Evolutionary conservation across 2,329 filamentous ascomycete species (phyloP), one percentile per base, ranked within the genome.

Genomic region (Verticillium dahliae): DNA sequence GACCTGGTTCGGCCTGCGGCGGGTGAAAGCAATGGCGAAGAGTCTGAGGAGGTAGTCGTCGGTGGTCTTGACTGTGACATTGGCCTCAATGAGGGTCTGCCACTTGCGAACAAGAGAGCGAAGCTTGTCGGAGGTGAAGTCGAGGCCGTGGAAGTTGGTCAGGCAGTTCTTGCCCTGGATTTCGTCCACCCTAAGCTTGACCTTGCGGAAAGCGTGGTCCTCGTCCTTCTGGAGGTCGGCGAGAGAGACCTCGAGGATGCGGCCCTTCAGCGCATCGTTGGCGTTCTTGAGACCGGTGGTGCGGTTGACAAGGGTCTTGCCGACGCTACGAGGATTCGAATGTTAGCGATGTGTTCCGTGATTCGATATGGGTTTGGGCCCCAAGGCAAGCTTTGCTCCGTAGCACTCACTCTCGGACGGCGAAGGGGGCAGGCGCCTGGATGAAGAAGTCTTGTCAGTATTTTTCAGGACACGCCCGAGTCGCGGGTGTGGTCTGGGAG

Each of bases 41-140:
- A 99, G 89, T 75, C 95, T 92, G 82, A 99, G 88, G 78, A 98
- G 93, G 86, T 99, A 98, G 83, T 99, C 95, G 78, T 99, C 95
- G 78, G 95, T 98, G 74, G 95, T 98, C 91, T 98, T 98, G 86
- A 99, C 93, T 70, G 96, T 97, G 76, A 98, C 89, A 81, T 99
- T 99, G 85, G 95, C 95, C 88, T 99, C 95, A 72, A 99, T 98
- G 76, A 99, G 87, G 68, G 93, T 90, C 84, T 99, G 95, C 95
- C 95, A 99, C 86, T 99, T 99, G 85, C 95, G 93, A 73, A 99
- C 95, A 70, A 99, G 90, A 68, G 95, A 98, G 78, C 95, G 91
- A 74, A 99, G 90, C 88, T 99, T 99, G 89, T 99, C 95, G 73
- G 95, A 97, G 78, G 95, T 99, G 90, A 99, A 98, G 85, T 99